These are phyloP conservation scores for Penicillium sp. DNA, from an alignment of 2,329 filamentous ascomycete species.

Conservation along the genomic window DNA sequence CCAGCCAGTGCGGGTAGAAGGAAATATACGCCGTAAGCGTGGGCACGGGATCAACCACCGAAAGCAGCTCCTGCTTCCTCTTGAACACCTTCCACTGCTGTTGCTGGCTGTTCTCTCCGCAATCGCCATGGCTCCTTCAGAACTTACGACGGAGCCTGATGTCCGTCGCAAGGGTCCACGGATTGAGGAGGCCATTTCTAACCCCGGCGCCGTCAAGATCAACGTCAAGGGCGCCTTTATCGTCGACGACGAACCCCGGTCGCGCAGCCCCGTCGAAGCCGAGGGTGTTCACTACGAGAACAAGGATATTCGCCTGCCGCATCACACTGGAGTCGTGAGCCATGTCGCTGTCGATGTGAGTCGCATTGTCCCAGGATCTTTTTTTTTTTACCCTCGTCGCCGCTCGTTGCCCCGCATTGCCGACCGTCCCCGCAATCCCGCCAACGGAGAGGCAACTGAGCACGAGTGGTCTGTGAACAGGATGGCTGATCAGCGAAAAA, in stretches of 20 bases:
- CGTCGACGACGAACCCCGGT: conserved; percentile 73
- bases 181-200: conserved; percentile 53
- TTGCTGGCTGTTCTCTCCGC: background rate
- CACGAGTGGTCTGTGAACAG: conserved; percentile 2
- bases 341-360: conserved; percentile 95
- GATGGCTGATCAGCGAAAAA: conserved; percentile 5
- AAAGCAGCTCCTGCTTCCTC: conserved; percentile 16
- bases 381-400: conserved; percentile 2
- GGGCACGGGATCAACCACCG: conserved; percentile 38
- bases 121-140: conserved; percentile 36
- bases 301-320: conserved; percentile 91
- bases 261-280: conserved; percentile 52
- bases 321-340: conserved; percentile 92
- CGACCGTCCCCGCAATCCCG: conserved; percentile 34
- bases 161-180: conserved; percentile 33
- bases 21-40: conserved; percentile 50
- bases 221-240: conserved; percentile 97
- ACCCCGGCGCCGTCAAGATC: conserved; percentile 77
- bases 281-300: conserved; percentile 70
- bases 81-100: conserved; percentile 17
- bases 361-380: conserved; percentile 20
- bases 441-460: conserved; percentile 2
- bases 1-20: conserved; percentile 39
- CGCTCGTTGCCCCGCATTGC: conserved; percentile 26
- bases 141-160: conserved; percentile 24